Conservation (phyloP, 345 rosid genomes). For the Brassica nigra region DNA sequence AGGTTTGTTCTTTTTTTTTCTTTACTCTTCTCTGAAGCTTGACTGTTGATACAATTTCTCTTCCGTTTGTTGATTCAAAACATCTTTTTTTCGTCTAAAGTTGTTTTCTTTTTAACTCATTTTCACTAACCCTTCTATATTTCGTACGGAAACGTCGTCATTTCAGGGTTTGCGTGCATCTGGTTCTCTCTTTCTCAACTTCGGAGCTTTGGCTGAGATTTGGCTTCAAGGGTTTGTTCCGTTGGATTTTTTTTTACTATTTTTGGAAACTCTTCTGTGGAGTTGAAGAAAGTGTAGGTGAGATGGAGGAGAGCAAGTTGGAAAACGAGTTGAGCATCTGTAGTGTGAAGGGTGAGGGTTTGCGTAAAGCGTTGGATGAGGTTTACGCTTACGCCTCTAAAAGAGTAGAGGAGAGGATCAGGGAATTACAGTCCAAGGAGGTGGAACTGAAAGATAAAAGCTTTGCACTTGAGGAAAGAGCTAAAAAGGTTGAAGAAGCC, state of each 20-base stretch:
- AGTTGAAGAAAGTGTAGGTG: constrained; percentile 12
- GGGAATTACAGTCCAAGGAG: constrained; percentile 18
- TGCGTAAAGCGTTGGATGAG: constrained; percentile 20
- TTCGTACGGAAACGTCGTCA: background rate
- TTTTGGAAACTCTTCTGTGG: constrained; percentile 14
- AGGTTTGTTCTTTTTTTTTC: background rate
- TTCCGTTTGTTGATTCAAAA: background rate
- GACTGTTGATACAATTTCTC: background rate
- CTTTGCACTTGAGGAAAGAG: constrained; percentile 20
- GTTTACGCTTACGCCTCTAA: background rate
- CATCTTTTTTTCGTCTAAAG: background rate
- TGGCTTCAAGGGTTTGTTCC: background rate
- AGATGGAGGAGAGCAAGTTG: constrained; percentile 20
- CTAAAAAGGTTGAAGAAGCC: constrained; percentile 23
- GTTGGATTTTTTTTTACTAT: background rate
- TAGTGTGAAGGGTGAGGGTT: constrained; percentile 18
- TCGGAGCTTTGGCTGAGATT: background rate
- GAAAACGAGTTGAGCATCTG: constrained; percentile 21
- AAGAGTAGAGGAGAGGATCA: constrained; percentile 2
- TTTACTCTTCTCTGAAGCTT: background rate
- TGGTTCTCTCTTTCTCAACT: background rate
- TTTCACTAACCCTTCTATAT: background rate
- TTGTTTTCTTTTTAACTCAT: background rate
- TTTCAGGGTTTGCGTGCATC: constrained; percentile 10
- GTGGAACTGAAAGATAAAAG: background rate